Conservation (phyloP, 192 early-diverging fungal genomes). For the Coemansia sp. region DNA sequence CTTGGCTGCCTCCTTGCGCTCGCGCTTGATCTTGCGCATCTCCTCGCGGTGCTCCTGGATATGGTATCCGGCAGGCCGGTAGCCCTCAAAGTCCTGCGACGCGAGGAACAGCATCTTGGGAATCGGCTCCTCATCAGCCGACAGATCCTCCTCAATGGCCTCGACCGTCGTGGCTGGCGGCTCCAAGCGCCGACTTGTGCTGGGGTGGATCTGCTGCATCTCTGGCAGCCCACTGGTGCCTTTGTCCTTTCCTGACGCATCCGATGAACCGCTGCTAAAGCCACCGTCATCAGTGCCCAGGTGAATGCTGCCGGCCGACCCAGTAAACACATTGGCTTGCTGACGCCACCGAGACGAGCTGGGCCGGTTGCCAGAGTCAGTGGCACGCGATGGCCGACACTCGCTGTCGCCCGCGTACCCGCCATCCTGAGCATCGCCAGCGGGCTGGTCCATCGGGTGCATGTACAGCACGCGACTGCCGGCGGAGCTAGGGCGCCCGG, state of each 20-base stretch:
- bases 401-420: constrained; percentile 23
- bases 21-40: constrained; percentile 26
- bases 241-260: constrained; percentile 22
- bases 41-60: constrained; percentile 45
- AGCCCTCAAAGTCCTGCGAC: constrained; percentile 52
- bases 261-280: constrained; percentile 3
- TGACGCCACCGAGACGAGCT: constrained; percentile 4
- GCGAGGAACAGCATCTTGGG: constrained; percentile 25
- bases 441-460: constrained; percentile 35
- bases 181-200: background rate
- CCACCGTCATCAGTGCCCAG: constrained; percentile 9
- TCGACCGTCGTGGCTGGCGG: constrained; percentile 27
- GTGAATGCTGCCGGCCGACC: constrained; percentile 13
- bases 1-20: constrained; percentile 32
- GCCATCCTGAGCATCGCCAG: constrained; percentile 2
- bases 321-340: background rate
- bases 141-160: constrained; percentile 36
- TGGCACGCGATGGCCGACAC: background rate
- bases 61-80: constrained; percentile 24
- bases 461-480: constrained; percentile 38
- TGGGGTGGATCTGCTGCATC: constrained; percentile 37
- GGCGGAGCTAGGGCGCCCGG: constrained; percentile 28
- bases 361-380: background rate
- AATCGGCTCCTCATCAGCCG: constrained; percentile 45
- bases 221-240: constrained; percentile 14